Evolutionary conservation across 2,329 filamentous ascomycete genomes (phyloP).

Genomic region (Aspergillus quadricinctus): DNA sequence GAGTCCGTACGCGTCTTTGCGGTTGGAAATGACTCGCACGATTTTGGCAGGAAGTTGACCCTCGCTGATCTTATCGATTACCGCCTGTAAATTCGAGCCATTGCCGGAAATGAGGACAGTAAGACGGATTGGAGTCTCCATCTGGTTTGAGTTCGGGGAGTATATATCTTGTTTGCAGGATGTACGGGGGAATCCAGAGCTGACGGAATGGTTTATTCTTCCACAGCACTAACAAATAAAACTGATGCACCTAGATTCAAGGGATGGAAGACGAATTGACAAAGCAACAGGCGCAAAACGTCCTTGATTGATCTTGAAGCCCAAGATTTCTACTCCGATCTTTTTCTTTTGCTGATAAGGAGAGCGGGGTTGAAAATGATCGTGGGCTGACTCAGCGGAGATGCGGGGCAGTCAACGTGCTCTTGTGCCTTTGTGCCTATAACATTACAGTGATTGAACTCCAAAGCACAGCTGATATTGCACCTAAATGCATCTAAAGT

Average conservation of each 20-base stretch:
- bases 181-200: neutral
- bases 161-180: neutral
- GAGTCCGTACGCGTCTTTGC: conserved; percentile 61
- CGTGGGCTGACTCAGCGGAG: conserved; percentile 1
- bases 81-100: conserved; percentile 74
- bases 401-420: neutral
- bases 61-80: conserved; percentile 58
- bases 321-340: neutral
- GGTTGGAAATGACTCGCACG: conserved; percentile 62
- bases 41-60: conserved; percentile 50
- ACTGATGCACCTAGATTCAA: neutral
- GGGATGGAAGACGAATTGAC: neutral
- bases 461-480: neutral
- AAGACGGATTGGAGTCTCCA: conserved; percentile 46
- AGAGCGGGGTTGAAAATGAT: neutral
- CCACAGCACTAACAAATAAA: neutral
- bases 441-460: neutral
- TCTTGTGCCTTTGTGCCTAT: no score
- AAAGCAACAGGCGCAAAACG: neutral
- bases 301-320: neutral
- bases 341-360: neutral
- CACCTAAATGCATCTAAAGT: neutral
- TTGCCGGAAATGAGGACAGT: conserved; percentile 68
- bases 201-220: neutral
- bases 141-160: conserved; percentile 8